Base-by-base conservation (phyloP, 2,329 filamentous ascomycete genomes). In the Laburnicola sp. region DNA sequence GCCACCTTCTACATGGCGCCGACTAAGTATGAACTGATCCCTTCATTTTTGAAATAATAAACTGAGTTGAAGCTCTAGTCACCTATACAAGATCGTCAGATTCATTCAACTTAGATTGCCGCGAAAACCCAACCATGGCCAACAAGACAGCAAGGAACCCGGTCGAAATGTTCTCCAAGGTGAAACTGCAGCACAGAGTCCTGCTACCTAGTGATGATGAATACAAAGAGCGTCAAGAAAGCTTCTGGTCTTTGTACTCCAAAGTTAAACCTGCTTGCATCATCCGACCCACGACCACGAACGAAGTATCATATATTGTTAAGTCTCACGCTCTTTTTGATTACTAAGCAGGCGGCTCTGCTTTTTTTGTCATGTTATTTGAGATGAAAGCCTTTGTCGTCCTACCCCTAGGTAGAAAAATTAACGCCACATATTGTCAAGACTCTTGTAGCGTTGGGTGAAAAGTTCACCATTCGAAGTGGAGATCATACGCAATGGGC, bases 201-300 rank as follows among this genome's bases (percentile, higher is more conserved):
- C 34, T 30, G 21, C 32, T 30, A 6, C 44, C 32, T 2, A 22
- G n/a, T 46, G 32, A 38, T 38, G 44, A 6, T 8, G 35, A 38
- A 26, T 53, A 46, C 41, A 32, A 35, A 23, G 34, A 21, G 23
- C 46, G 51, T 3, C 37, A 49, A 25, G 34, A 23, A 31, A 35
- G 16, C 25, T 54, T 35, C 35, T 54, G 46, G 47, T 40, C 32
- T 26, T 59, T 53, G 4, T 61, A 61, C 37, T 59, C 53, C n/a
- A 52, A 56, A 23, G 52, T 48, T 2, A 59, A 54, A 22, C 65
- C 64, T 9, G 56, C 50, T 9, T 67, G 65, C 34, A 60, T 69
- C 21, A 51, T 66, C 0, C 63, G 63, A 37, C 65, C 64, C 11
- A 54, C 44, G 16, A 52, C 32, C 6, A 39, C 54, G 1, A 21